Conservation (phyloP, 2,329 filamentous ascomycete genomes). For the Paraphaeosphaeria sporulosa region DNA sequence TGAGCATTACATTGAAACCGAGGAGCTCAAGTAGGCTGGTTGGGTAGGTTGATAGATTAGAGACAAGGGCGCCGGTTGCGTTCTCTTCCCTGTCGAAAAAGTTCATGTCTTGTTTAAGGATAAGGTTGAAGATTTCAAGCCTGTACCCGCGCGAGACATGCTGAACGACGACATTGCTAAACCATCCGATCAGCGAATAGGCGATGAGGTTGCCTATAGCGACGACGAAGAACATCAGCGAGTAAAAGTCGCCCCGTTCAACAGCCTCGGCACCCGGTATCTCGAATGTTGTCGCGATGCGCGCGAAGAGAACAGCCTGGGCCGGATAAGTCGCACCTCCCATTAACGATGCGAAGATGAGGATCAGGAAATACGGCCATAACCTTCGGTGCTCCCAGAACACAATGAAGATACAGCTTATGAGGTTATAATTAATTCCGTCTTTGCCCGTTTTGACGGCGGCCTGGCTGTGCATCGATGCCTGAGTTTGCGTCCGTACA, state of each 20-base stretch:
- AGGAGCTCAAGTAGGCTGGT: slow-evolving; percentile 88
- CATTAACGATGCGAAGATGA: slow-evolving; percentile 39
- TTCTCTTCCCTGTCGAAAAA: slow-evolving; percentile 94
- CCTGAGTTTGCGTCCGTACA: slow-evolving; percentile 39
- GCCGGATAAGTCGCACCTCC: slow-evolving; percentile 56
- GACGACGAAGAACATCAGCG: slow-evolving; percentile 65
- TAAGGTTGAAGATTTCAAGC: slow-evolving; percentile 75
- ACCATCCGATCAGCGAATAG: slow-evolving; percentile 57
- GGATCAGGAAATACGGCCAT: slow-evolving; percentile 45
- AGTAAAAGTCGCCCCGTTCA: slow-evolving; percentile 58
- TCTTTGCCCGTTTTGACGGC: slow-evolving; percentile 28
- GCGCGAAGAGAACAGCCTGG: slow-evolving; percentile 60
- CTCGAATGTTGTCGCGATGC: slow-evolving; percentile 58
- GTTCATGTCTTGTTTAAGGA: slow-evolving; percentile 89
- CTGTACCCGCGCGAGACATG: slow-evolving; percentile 43
- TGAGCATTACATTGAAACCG: slow-evolving; percentile 84
- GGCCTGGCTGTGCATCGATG: slow-evolving; percentile 32
- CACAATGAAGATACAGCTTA: slow-evolving; percentile 34
- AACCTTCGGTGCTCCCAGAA: slow-evolving; percentile 45
- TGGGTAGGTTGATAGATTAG: slow-evolving; percentile 70
- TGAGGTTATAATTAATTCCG: slow-evolving; percentile 39
- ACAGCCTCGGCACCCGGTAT: slow-evolving; percentile 49
- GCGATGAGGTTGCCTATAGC: slow-evolving; percentile 56
- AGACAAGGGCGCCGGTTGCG: slow-evolving; percentile 83
- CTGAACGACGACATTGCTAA: slow-evolving; percentile 56